Base-by-base conservation (phyloP, 2,329 filamentous ascomycete species). In the Clonostachys rosea region DNA sequence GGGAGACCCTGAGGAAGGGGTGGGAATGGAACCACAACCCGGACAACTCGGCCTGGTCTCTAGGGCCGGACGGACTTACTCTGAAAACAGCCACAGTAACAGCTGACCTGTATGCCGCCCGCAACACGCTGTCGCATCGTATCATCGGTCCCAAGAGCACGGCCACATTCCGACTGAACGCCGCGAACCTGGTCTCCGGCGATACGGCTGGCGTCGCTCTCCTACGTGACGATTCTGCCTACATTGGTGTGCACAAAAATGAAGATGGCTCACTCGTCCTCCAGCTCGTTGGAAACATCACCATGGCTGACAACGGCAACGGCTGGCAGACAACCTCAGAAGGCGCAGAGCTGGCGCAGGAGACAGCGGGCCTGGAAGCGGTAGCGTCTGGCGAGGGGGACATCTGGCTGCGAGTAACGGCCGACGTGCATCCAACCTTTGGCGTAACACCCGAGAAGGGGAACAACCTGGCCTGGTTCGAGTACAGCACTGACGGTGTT, bases 11-110 rank as follows among this genome's bases (percentile, higher is more conserved):
- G 1, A 58, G 66, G 9, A 63, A 66, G 0, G 62, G 71, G 16
- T 82, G 76, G 76, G 77, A 82, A 56, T 83, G 77, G 76, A 83
- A 82, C 56, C 78, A 82, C 54, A 81, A 82, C 56, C 78, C 79
- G 0, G 75, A 82, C 50, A 68, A 62, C 13, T 61, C 56, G 5
- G 73, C 70, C 24, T 82, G 62, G 58, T 57, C 57, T 11, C 63
- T 78, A 8, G 58, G 66, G 24, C 16, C 42, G 4, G 49, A 44
- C 12, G 55, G 57, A 2, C 54, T 81, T 3, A 65, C 62, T 0
- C 62, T 81, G 2, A 62, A 58, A 24, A 73, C 77, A 2, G 74
- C 70, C 3, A 75, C 71, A 0, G 66, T 79, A 1, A 82, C 77
- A 0, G 59, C 61, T 39, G 76, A 81, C 49, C 58, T 81, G 4